Base-by-base conservation (phyloP, 1,284 basidiomycete genomes). In the Leccinum ponderosum region DNA sequence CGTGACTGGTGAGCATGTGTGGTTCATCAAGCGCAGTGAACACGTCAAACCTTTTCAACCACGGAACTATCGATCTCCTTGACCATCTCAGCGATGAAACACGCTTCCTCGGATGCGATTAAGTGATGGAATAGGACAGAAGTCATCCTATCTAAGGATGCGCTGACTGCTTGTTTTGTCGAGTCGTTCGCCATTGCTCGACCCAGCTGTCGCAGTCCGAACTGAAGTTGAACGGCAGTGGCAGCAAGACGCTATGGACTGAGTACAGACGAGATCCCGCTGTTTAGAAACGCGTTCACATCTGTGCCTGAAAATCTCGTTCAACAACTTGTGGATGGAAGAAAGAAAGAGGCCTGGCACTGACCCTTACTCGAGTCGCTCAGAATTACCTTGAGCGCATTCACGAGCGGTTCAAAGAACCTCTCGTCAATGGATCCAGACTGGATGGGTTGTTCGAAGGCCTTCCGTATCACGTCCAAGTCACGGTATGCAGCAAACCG, bases 221-320 rank as follows among this genome's bases (percentile, higher is more conserved):
- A 83, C 57, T 91, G 87, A 62, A 92, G 81, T 66, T 91, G 87
- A 59, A 92, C 86, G 2, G 88, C 86, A 0, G 91, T 91, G 2
- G 88, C 89, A 15, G 87, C 85, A 35, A 93, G 83, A 68, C 90
- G 90, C 90, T 91, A 93, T 0, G 90, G 91, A 63, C 88, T 91
- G 25, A 93, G 78, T 42, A 87, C 77, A 22, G 82, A 85, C 0
- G 84, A 84, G 9, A 87, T 81, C 14, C 84, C 81, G 81, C 86
- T 88, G 51, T 84, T 83, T 22, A 82, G 81, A n/a, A 83, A 75
- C 0, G 68, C 42, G 42, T 83, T 83, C n/a, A 83, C 76, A 58
- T 82, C 81, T 69, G 74, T 69, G 14, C 75, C 71, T 67, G 66
- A 60, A 71, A 64, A 20, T 62, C 11, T n/a, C 8, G 15, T 8